A percentile compares a stretch with the other conserved stretches of the same genome.
phyloP scores from a whole-genome alignment of 495 filamentous ascomycete species.

The Penicillium coprophilum region DNA sequence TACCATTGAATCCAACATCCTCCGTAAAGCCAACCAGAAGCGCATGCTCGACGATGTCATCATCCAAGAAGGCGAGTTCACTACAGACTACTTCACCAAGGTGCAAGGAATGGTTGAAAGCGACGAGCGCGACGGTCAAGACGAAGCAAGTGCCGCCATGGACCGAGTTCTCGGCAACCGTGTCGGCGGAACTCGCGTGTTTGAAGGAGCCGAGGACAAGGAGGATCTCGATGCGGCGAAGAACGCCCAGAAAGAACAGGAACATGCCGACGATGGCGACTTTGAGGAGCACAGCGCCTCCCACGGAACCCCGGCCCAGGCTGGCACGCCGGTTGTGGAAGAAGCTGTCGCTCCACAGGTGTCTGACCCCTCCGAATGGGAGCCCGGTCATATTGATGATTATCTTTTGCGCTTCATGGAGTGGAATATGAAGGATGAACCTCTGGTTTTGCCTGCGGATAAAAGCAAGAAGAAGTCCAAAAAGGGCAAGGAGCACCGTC shows the following conservation, averaged over 20 bases:
- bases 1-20: constrained; percentile 98
- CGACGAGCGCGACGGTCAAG: constrained; percentile 56
- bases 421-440: constrained; percentile 72
- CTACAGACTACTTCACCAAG: constrained; percentile 94
- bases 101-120: constrained; percentile 68
- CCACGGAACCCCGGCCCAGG: constrained; percentile 38
- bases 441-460: constrained; percentile 74
- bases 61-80: constrained; percentile 98
- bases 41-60: constrained; percentile 97
- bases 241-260: constrained; percentile 82
- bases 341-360: constrained; percentile 15
- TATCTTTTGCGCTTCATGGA: constrained; percentile 81
- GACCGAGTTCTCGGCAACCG: constrained; percentile 73
- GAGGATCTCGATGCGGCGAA: constrained; percentile 89
- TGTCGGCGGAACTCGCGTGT: constrained; percentile 56
- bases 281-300: constrained; percentile 73
- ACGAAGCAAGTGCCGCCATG: constrained; percentile 77
- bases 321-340: constrained; percentile 30
- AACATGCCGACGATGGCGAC: constrained; percentile 82
- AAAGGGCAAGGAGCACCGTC: constrained; percentile 68
- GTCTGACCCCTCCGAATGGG: constrained; percentile 34
- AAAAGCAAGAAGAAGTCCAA: constrained; percentile 76
- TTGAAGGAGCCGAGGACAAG: constrained; percentile 86
- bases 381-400: constrained; percentile 68
- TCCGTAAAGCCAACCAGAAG: constrained; percentile 95